A percentile compares a stretch with the other conserved stretches of the same genome.
Evolutionary conservation across 805 yeast species (phyloP).

Genomic region (Metschnikowia arizonensis): DNA sequence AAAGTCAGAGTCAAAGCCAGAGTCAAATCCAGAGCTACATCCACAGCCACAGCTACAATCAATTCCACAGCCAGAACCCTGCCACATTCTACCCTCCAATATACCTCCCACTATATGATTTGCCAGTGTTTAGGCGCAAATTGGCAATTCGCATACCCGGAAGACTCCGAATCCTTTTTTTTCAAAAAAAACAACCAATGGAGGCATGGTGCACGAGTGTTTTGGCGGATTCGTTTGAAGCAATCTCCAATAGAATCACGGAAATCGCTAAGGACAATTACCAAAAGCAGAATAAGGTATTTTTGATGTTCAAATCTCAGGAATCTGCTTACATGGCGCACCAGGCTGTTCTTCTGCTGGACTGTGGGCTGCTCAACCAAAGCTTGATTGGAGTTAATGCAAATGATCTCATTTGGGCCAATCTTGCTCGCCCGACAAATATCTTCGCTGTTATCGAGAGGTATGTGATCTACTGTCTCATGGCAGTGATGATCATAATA

Average conservation of each 20-base stretch:
- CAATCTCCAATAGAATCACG: constrained; percentile 6
- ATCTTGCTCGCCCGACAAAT: constrained; percentile 41
- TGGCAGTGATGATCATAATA: constrained; percentile 45
- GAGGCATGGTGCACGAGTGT: constrained; percentile 28
- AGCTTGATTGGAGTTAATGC: constrained; percentile 56
- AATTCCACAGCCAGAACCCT: background rate
- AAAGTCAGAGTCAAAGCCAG: no score
- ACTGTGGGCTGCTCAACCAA: constrained; percentile 38
- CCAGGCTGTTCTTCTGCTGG: constrained; percentile 48
- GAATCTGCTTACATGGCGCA: constrained; percentile 60
- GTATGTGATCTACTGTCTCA: constrained; percentile 43
- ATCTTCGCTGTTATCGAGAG: constrained; percentile 36
- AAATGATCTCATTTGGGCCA: constrained; percentile 68
- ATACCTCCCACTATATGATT: constrained; percentile 14
- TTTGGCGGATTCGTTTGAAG: constrained; percentile 13
- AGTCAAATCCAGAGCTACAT: no score
- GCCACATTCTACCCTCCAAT: constrained; percentile 35
- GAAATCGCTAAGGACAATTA: constrained; percentile 19
- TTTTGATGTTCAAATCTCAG: constrained; percentile 58
- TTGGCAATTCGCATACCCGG: constrained; percentile 29
- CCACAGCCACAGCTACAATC: no score
- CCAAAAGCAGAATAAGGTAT: constrained; percentile 41
- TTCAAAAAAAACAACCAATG: constrained; percentile 21
- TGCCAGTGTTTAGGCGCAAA: constrained; percentile 23
- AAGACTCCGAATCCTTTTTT: constrained; percentile 20